Base-by-base conservation (phyloP, 306 rosid genomes). In the Rosa persica region DNA sequence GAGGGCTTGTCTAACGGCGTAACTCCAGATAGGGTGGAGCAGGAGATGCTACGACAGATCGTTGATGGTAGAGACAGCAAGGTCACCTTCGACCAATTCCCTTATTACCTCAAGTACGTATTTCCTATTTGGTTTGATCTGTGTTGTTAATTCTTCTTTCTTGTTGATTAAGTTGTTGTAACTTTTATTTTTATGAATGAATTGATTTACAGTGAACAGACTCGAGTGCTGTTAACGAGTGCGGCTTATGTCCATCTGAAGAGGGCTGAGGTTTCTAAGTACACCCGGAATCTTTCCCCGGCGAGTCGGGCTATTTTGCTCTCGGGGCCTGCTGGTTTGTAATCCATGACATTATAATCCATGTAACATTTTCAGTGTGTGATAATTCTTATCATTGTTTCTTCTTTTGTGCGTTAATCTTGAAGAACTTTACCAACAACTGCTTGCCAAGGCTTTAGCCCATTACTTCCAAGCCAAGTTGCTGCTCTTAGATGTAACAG, bases 361-460 rank as follows among this genome's bases (percentile, higher is more conserved):
- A 22, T 44, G 47, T 60, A 67, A 20, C 27, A 34, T 61, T 75
- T 27, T 60, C 58, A 17, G 44, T 13, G n/a, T 30, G 16, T 65
- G 12, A 46, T 4, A 16, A 12, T 67, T 38, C 36, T 64, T 30
- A 79, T 84, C 69, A 38, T 73, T n/a, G n/a, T 16, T 30, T 46
- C 1, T 20, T 30, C 9, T 34, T 27, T 68, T 3, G 57, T 58
- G 70, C 74, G 42, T 71, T 34, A 34, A 17, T 78, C 46, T 79
- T 87, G 72, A 72, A 95, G 99, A 96, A 80, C 94, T 86, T 75
- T 96, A 96, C 82, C 98, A 93, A 40, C 99, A 96, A 86, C 81
- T 93, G 90, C 97, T 96, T 80, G 98, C 98, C 70, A 96, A 89
- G 90, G 99, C 99, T 87, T 91, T 96, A 78, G 87, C 99, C 46